Evolutionary conservation across 2,329 filamentous ascomycete genomes (phyloP).

Genomic region (Aplosporella prunicola): DNA sequence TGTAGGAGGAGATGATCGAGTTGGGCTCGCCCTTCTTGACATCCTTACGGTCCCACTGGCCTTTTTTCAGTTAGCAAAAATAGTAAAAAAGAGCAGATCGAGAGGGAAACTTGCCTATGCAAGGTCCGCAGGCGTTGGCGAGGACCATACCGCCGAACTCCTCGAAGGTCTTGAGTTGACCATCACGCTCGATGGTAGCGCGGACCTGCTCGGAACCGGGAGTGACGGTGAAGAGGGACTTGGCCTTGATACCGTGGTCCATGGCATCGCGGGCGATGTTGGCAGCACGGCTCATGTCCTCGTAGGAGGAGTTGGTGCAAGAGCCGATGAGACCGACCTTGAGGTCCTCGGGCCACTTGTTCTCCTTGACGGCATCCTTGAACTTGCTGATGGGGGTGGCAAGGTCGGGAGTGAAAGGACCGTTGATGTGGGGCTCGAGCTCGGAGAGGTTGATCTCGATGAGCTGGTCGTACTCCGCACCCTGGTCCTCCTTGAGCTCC

Average conservation of each 20-base stretch:
- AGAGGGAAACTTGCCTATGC: slow-evolving; percentile 43
- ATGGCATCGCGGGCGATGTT: slow-evolving; percentile 88
- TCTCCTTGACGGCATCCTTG: slow-evolving; percentile 84
- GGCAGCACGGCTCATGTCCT: slow-evolving; percentile 89
- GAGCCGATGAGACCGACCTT: slow-evolving; percentile 96
- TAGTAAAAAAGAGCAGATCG: slow-evolving; percentile 2
- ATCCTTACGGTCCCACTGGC: slow-evolving; percentile 86
- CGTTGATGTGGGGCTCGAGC: slow-evolving; percentile 97
- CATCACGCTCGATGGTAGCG: slow-evolving; percentile 82
- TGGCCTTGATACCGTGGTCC: slow-evolving; percentile 86
- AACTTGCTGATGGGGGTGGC: slow-evolving; percentile 97
- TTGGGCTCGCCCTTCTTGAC: slow-evolving; percentile 93
- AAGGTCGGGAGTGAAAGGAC: slow-evolving; percentile 96
- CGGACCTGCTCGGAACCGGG: slow-evolving; percentile 96
- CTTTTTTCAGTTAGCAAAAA: slow-evolving; percentile 13
- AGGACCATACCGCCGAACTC: slow-evolving; percentile 92
- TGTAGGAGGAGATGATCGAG: slow-evolving; percentile 97
- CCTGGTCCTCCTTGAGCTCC: slow-evolving; percentile 79
- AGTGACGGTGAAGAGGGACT: slow-evolving; percentile 87
- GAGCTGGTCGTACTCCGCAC: slow-evolving; percentile 88
- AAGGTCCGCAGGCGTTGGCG: slow-evolving; percentile 75
- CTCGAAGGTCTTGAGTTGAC: slow-evolving; percentile 88
- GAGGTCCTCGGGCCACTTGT: slow-evolving; percentile 92
- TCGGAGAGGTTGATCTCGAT: slow-evolving; percentile 93
- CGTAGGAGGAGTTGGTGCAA: slow-evolving; percentile 86